phyloP scores from a whole-genome alignment of 768 basidiomycete genomes.

The Lactarius quietus region DNA sequence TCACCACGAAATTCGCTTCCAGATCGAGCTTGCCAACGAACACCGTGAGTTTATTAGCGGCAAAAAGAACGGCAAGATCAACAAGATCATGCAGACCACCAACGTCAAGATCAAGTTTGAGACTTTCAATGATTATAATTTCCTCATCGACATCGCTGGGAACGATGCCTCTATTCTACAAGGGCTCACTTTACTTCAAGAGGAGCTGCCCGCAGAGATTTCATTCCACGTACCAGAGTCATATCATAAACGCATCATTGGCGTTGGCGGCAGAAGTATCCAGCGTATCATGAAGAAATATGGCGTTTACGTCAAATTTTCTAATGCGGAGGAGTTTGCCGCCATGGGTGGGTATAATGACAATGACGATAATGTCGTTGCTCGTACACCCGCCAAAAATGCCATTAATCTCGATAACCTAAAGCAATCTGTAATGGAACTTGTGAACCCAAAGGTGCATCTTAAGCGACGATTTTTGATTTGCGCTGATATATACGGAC shows the following conservation, averaged over 20 bases:
- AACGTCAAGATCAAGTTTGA: conserved; percentile 99
- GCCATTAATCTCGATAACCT: conserved; percentile 91
- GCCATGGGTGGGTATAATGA: conserved; percentile 92
- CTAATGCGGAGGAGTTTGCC: conserved; percentile 96
- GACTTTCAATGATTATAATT: conserved; percentile 95
- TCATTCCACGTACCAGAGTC: conserved; percentile 98
- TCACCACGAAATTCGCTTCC: conserved; percentile 97
- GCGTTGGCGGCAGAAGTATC: conserved; percentile 95
- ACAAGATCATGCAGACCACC: conserved; percentile 98
- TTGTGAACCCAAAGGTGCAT: conserved; percentile 90
- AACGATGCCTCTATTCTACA: conserved; percentile 81
- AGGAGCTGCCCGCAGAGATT: conserved; percentile 97
- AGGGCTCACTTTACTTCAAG: conserved; percentile 86
- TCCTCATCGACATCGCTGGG: conserved; percentile 88
- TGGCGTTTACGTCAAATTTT: conserved; percentile 99
- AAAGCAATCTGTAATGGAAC: conserved; percentile 95
- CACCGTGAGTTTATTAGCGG: conserved; percentile 98
- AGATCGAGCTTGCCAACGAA: conserved; percentile 96
- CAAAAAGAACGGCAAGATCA: conserved; percentile 99
- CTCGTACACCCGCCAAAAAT: conserved; percentile 98
- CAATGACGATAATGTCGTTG: conserved; percentile 98
- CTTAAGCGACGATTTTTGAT: conserved; percentile 1
- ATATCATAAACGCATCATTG: conserved; percentile 99
- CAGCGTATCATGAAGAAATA: conserved; percentile 99
- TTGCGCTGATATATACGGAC: conserved; percentile 8